Percentiles rank a stretch among this genome's conserved stretches.
Conservation (phyloP, 2,329 filamentous ascomycete genomes). For the Cladosporium halotolerans region DNA sequence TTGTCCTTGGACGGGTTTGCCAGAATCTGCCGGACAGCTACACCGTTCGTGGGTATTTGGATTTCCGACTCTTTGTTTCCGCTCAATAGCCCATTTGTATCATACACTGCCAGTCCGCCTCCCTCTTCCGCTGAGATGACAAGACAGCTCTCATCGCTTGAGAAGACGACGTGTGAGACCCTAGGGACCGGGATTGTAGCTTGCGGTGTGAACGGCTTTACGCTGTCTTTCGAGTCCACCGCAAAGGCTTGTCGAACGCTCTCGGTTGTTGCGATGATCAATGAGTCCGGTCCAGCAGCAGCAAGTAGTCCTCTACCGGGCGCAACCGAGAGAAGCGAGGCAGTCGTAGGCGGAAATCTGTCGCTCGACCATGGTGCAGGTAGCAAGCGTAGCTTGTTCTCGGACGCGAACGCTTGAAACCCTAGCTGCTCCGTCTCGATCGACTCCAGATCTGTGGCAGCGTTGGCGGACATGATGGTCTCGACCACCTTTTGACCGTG, state of each 20-base stretch:
- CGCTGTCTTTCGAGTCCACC: conserved; percentile 12
- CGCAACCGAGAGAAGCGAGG: conserved; percentile 79
- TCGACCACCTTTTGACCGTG: too few relatives aligned
- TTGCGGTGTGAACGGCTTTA: conserved; percentile 59
- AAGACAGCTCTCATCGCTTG: conserved; percentile 78
- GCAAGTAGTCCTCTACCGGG: conserved; percentile 74
- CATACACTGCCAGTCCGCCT: conserved; percentile 77
- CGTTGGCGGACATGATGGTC: conserved; percentile 6
- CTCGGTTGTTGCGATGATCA: conserved; percentile 72
- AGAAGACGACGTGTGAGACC: conserved; percentile 85
- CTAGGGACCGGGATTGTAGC: conserved; percentile 66
- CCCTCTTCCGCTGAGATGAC: conserved; percentile 75
- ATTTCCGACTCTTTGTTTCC: conserved; percentile 63
- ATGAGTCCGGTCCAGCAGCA: conserved; percentile 73
- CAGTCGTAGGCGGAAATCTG: conserved; percentile 64
- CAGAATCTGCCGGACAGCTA: conserved; percentile 64
- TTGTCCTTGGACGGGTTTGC: conserved; percentile 64
- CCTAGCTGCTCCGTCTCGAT: conserved; percentile 75
- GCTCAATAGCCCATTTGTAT: conserved; percentile 61
- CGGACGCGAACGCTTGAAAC: conserved; percentile 72
- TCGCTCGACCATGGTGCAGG: conserved; percentile 68
- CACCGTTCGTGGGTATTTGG: conserved; percentile 69
- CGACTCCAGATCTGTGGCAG: conserved; percentile 58
- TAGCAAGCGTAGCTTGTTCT: conserved; percentile 73
- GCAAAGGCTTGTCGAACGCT: conserved; percentile 70